Evolutionary conservation across 768 basidiomycete species (phyloP).

Genomic region (Xerocomus potaroensis): DNA sequence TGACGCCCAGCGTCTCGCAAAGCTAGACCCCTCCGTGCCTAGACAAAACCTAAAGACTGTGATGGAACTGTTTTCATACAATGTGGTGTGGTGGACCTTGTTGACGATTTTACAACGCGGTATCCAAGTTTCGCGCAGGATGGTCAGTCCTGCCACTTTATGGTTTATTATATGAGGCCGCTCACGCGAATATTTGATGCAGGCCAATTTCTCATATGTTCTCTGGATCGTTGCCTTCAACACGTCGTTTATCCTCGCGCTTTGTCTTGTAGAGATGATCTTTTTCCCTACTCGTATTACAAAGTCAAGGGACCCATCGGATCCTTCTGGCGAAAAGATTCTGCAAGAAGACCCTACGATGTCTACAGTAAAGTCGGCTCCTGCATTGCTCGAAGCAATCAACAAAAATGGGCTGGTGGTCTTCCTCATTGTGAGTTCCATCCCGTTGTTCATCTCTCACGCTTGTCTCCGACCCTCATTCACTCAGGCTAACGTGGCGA

Average conservation of each 20-base stretch:
- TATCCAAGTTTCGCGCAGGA: conserved; percentile 51
- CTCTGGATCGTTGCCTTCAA: conserved; percentile 90
- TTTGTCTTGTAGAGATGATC: conserved; percentile 68
- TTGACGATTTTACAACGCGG: conserved; percentile 37
- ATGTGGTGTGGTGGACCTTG: conserved; percentile 73
- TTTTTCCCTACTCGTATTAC: conserved; percentile 52
- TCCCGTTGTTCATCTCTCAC: not conserved
- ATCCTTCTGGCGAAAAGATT: conserved; percentile 24
- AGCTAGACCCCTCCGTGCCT: conserved; percentile 26
- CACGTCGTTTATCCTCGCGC: conserved; percentile 75
- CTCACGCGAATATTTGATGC: too few species aligned
- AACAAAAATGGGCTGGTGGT: conserved; percentile 76
- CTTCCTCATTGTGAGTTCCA: conserved; percentile 70
- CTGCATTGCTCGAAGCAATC: conserved; percentile 67
- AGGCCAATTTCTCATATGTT: conserved; percentile 89
- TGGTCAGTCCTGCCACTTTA: too few species aligned
- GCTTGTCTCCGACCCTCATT: not conserved
- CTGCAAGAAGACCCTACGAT: conserved; percentile 22
- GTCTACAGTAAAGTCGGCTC: conserved; percentile 29
- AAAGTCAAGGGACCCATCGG: conserved; percentile 20
- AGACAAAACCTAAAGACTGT: conserved; percentile 72
- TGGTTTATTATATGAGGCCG: too few species aligned
- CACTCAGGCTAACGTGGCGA: conserved; percentile 77
- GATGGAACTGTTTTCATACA: conserved; percentile 72
- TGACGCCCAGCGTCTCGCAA: conserved; percentile 1